Evolutionary conservation across 768 basidiomycete genomes (phyloP).

Genomic region (Phanerochaete sordida): DNA sequence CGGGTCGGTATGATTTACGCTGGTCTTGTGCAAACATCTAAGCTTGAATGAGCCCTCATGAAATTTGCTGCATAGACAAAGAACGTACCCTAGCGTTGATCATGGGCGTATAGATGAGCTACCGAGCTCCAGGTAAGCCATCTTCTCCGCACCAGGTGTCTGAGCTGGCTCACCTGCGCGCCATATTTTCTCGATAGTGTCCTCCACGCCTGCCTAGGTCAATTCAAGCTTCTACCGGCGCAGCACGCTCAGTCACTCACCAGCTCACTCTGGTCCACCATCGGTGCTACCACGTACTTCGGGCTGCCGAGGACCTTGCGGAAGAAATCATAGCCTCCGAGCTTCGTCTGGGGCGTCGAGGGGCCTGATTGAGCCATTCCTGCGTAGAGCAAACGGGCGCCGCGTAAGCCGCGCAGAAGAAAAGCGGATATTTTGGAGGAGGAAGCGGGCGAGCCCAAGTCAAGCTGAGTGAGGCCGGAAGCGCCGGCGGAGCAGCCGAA

Average conservation of each 20-base stretch:
- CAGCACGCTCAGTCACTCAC: slow-evolving; percentile 42
- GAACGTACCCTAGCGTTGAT: slow-evolving; percentile 79
- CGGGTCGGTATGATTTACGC: slow-evolving; percentile 54
- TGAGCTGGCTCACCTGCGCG: slow-evolving; percentile 53
- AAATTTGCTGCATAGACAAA: background rate
- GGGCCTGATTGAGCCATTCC: slow-evolving; percentile 3
- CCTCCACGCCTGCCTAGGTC: slow-evolving; percentile 73
- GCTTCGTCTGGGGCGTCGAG: slow-evolving; percentile 32
- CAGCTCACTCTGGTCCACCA: slow-evolving; percentile 98
- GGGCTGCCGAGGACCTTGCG: slow-evolving; percentile 75
- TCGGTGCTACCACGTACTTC: slow-evolving; percentile 90
- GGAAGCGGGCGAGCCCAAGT: background rate
- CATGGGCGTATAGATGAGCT: slow-evolving; percentile 97
- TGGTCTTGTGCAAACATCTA: slow-evolving; percentile 61
- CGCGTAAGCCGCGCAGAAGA: slow-evolving; percentile 8
- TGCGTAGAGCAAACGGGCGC: background rate
- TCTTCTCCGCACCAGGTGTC: background rate
- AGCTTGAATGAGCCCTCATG: background rate
- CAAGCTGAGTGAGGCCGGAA: background rate
- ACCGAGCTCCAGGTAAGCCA: slow-evolving; percentile 17
- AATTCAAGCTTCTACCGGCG: background rate
- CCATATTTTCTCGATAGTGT: slow-evolving; percentile 79
- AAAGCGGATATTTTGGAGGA: slow-evolving; percentile 2
- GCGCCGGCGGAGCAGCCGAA: background rate
- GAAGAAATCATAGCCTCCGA: slow-evolving; percentile 83